Conservation (phyloP, 2,329 filamentous ascomycete species). For the Eurotiales sp. region DNA sequence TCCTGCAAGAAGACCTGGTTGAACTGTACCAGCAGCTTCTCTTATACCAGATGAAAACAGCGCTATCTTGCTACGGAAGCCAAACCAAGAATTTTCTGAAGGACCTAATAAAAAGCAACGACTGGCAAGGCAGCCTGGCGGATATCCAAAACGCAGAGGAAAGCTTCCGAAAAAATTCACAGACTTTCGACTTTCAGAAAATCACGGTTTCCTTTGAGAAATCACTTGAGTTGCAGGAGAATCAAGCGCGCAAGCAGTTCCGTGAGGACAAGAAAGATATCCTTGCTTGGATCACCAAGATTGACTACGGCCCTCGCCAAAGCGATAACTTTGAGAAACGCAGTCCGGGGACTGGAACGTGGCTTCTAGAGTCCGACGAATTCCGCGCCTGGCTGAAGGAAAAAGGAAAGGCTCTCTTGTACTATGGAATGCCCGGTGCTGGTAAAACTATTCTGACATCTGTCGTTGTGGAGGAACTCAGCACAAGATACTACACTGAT, state of each 20-base stretch:
- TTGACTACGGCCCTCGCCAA: constrained; percentile 9
- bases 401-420: constrained; percentile 27
- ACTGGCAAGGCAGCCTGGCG: background rate
- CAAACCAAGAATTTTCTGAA: constrained; percentile 1
- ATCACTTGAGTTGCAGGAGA: constrained; percentile 2
- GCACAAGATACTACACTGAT: background rate
- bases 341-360: constrained; percentile 13
- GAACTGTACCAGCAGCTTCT: constrained; percentile 4
- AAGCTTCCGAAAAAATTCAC: constrained; percentile 1
- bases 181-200: constrained; percentile 2
- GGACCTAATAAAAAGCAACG: constrained; percentile 4
- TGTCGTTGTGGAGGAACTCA: constrained; percentile 3
- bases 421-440: constrained; percentile 19
- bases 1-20: background rate
- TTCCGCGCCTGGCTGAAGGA: constrained; percentile 15
- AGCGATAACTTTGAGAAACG: constrained; percentile 6
- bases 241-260: background rate
- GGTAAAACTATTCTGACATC: constrained; percentile 11
- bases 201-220: constrained; percentile 5
- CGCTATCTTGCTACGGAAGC: constrained; percentile 1
- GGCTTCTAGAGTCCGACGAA: constrained; percentile 14
- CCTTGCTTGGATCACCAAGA: constrained; percentile 6
- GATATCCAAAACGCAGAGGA: background rate
- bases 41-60: background rate
- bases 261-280: background rate